Percentiles rank a stretch among this genome's conserved stretches.
Evolutionary conservation across 2,329 filamentous ascomycete species (phyloP).

Genomic region (Alternaria viburni): DNA sequence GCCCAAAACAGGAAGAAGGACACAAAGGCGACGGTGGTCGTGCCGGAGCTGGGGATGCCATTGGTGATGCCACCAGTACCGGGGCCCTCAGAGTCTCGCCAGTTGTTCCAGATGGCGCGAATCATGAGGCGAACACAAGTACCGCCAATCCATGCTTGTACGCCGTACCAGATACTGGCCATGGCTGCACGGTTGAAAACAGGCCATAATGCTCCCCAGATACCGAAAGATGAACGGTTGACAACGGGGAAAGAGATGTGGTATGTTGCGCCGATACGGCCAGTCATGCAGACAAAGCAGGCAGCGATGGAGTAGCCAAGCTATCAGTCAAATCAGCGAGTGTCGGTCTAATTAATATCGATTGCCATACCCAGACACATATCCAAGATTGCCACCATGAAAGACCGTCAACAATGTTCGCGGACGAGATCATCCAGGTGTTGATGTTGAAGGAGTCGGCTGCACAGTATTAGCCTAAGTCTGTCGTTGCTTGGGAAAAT

Average conservation of each 20-base stretch:
- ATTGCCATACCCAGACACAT: slow-evolving; percentile 70
- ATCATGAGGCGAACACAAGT: slow-evolving; percentile 90
- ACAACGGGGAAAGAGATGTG: slow-evolving; percentile 90
- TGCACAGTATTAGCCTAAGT: slow-evolving; percentile 21
- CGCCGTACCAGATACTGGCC: slow-evolving; percentile 87
- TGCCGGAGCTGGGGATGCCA: slow-evolving; percentile 71
- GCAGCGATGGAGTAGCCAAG: slow-evolving; percentile 80
- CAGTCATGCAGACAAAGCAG: slow-evolving; percentile 73
- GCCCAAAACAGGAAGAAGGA: slow-evolving; percentile 91
- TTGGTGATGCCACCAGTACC: slow-evolving; percentile 64
- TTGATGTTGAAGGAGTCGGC: slow-evolving; percentile 62
- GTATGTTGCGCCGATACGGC: slow-evolving; percentile 83
- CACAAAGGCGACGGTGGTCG: slow-evolving; percentile 75
- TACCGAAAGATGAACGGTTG: slow-evolving; percentile 78
- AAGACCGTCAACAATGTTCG: slow-evolving; percentile 77
- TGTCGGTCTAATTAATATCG: background rate
- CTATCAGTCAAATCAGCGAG: slow-evolving; percentile 15
- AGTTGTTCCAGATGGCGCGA: slow-evolving; percentile 77
- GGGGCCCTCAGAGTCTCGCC: slow-evolving; percentile 52
- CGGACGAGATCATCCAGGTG: slow-evolving; percentile 91
- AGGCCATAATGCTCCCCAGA: slow-evolving; percentile 89
- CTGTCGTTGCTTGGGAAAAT: background rate
- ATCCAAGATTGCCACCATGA: slow-evolving; percentile 84
- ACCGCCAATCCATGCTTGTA: slow-evolving; percentile 82
- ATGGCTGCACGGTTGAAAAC: slow-evolving; percentile 88